These are phyloP conservation scores for Fragilaria crotonensis DNA, from an alignment of 108 stramenopile species.

Conservation along the genomic window DNA sequence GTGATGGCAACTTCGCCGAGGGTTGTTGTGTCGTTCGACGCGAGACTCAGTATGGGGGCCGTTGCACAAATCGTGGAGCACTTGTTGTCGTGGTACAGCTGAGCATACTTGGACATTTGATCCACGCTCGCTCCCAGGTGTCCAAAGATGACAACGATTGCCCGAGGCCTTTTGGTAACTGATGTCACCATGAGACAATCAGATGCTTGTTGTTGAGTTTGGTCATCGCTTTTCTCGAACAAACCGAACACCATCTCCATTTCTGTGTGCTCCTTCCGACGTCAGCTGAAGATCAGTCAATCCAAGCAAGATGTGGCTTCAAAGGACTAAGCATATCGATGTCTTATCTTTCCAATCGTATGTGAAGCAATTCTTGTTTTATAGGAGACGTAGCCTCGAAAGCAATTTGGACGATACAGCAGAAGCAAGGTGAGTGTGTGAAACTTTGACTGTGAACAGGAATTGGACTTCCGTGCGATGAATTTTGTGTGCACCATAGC, in stretches of 20 bases:
- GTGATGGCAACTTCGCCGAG: slow-evolving; percentile 5
- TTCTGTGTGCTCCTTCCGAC: no score
- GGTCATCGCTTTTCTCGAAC: background rate
- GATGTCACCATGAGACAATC: background rate
- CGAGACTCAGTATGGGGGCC: background rate
- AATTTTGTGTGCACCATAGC: no score
- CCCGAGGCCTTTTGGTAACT: background rate
- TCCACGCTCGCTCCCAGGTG: background rate
- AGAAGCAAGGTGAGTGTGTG: no score
- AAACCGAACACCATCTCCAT: background rate
- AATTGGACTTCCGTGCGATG: no score
- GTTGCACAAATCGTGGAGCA: slow-evolving; percentile 7
- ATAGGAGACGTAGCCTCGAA: no score
- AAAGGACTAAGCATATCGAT: no score
- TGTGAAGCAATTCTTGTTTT: no score
- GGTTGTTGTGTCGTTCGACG: background rate
- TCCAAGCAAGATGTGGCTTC: no score
- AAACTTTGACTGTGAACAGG: no score
- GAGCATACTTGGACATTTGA: background rate
- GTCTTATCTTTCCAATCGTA: no score
- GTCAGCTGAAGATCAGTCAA: no score
- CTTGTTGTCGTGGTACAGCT: slow-evolving; percentile 2
- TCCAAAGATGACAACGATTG: slow-evolving; percentile 9
- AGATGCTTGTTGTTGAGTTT: background rate
- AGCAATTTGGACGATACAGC: no score